Evolutionary conservation across 108 stramenopile genomes (phyloP).

Genomic region (Parietichytrium sp.): DNA sequence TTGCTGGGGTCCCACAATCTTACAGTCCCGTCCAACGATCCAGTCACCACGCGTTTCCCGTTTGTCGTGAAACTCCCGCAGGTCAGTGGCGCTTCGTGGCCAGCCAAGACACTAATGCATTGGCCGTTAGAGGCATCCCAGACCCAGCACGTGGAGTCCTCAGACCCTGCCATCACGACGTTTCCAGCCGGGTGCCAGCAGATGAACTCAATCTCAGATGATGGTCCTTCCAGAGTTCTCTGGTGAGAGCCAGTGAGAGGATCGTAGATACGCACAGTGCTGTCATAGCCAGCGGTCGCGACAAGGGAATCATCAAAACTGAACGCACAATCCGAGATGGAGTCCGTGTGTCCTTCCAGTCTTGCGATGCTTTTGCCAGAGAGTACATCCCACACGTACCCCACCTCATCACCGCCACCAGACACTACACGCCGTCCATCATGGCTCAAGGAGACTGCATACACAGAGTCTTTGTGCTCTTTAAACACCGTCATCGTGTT

Average conservation of each 20-base stretch:
- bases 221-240: conserved; percentile 79
- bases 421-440: conserved; percentile 61
- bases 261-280: conserved; percentile 76
- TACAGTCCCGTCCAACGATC: conserved; percentile 79
- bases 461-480: conserved; percentile 61
- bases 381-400: conserved; percentile 67
- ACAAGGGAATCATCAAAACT: conserved; percentile 62
- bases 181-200: conserved; percentile 88
- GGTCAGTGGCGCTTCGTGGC: conserved; percentile 83
- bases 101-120: conserved; percentile 91
- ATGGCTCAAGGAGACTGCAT: conserved; percentile 53
- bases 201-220: conserved; percentile 86
- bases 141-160: conserved; percentile 94
- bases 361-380: neutral
- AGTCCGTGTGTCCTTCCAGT: conserved; percentile 73
- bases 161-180: conserved; percentile 80
- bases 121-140: conserved; percentile 80
- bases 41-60: conserved; percentile 79
- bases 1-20: conserved; percentile 88
- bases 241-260: conserved; percentile 60
- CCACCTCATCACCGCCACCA: conserved; percentile 90
- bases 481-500: neutral
- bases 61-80: conserved; percentile 77
- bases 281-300: conserved; percentile 82
- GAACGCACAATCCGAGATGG: conserved; percentile 77